phyloP scores from a whole-genome alignment of 495 filamentous ascomycete species.

The Penicillium manginii region DNA sequence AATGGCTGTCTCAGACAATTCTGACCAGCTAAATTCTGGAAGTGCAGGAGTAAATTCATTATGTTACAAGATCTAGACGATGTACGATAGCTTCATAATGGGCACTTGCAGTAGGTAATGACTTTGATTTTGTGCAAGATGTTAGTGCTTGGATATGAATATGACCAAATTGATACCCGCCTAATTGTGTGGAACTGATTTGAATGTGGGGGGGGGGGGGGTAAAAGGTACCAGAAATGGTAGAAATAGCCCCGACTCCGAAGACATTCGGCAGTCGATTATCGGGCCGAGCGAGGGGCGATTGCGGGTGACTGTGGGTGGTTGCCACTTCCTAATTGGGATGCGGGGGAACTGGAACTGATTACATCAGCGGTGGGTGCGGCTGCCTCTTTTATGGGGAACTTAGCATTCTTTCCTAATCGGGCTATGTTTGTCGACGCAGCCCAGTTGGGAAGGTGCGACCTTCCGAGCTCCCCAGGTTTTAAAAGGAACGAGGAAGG shows the following conservation, averaged over 20 bases:
- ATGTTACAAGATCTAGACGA: too few relatives aligned
- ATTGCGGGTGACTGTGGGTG: background rate
- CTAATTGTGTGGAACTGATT: too few relatives aligned
- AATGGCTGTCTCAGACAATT: too few relatives aligned
- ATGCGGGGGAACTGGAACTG: background rate
- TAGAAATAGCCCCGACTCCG: background rate
- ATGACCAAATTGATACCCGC: too few relatives aligned
- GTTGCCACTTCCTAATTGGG: background rate
- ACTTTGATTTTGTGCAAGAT: too few relatives aligned
- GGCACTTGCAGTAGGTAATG: too few relatives aligned
- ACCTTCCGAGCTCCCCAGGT: background rate
- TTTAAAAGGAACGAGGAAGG: slow-evolving; percentile 1
- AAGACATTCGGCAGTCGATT: background rate
- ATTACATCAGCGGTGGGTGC: slow-evolving; percentile 1
- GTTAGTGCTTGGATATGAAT: too few relatives aligned
- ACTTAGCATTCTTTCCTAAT: background rate
- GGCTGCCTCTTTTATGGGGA: background rate
- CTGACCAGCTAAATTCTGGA: too few relatives aligned
- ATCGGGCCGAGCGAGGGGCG: background rate
- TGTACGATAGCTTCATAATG: too few relatives aligned
- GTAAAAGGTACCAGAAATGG: background rate
- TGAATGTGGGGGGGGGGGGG: too few relatives aligned
- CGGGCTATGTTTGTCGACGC: background rate
- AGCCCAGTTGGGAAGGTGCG: background rate
- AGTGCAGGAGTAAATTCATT: too few relatives aligned